These are phyloP conservation scores for Aspergillus felis DNA, from an alignment of 2,329 filamentous ascomycete species.

Conservation along the genomic window DNA sequence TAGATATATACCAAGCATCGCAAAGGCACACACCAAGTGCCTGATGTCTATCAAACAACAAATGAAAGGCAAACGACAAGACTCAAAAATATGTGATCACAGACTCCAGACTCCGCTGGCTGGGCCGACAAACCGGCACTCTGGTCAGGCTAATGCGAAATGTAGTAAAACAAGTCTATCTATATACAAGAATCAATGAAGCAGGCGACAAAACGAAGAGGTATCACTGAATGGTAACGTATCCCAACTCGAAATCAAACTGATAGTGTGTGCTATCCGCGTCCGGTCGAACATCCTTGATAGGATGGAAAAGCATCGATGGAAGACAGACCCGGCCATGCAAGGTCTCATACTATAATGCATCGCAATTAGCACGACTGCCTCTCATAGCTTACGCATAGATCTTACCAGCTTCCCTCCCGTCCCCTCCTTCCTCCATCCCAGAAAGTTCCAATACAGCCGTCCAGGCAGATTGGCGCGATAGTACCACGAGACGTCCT, in stretches of 20 bases:
- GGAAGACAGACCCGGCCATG: conserved; percentile 24
- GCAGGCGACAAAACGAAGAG: neutral
- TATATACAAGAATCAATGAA: neutral
- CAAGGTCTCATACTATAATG: conserved; percentile 6
- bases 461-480: conserved; percentile 29
- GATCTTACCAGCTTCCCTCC: conserved; percentile 11
- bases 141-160: neutral
- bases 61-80: neutral
- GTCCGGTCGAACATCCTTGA: conserved; percentile 20
- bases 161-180: neutral
- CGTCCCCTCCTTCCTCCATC: conserved; percentile 26
- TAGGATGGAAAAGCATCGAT: conserved; percentile 27
- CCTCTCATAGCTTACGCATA: neutral
- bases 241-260: neutral
- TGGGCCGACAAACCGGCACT: neutral
- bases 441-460: conserved; percentile 28
- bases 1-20: neutral
- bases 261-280: conserved; percentile 4
- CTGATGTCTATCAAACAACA: neutral
- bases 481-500: conserved; percentile 33
- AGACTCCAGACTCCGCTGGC: neutral
- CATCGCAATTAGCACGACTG: neutral
- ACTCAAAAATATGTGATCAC: neutral
- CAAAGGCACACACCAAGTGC: neutral
- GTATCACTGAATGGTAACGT: neutral